Evolutionary conservation across 2,329 filamentous ascomycete genomes (phyloP).

Genomic region (Curvularia eragrostidis): DNA sequence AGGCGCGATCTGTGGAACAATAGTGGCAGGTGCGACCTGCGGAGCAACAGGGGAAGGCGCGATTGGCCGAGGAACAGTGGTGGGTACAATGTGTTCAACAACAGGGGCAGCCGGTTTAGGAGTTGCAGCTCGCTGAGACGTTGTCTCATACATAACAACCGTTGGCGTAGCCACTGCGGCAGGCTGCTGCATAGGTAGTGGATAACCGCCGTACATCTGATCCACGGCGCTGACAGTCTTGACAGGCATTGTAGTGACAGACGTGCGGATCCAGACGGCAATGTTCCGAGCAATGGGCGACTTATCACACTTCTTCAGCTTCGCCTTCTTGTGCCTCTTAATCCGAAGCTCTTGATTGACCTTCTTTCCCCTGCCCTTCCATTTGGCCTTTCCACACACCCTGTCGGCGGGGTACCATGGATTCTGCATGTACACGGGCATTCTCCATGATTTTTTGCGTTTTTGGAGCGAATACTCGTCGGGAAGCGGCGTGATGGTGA

Average conservation of each 20-base stretch:
- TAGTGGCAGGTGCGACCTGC: no score
- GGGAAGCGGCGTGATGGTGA: background rate
- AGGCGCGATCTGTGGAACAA: no score
- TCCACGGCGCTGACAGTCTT: background rate
- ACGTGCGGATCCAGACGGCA: background rate
- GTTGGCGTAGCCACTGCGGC: no score
- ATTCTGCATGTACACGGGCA: slow-evolving; percentile 22
- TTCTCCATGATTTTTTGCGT: slow-evolving; percentile 33
- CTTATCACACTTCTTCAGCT: slow-evolving; percentile 7
- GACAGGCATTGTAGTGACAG: background rate
- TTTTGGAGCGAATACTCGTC: slow-evolving; percentile 4
- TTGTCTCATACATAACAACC: no score
- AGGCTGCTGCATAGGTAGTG: no score
- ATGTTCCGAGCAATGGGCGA: background rate
- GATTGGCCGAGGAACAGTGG: no score
- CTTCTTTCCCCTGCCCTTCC: slow-evolving; percentile 29
- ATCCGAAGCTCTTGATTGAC: slow-evolving; percentile 22
- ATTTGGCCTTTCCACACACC: slow-evolving; percentile 31
- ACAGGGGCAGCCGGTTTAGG: no score
- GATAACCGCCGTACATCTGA: no score
- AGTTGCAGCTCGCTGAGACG: no score
- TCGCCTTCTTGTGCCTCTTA: slow-evolving; percentile 9
- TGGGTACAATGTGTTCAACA: no score
- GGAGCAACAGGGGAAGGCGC: no score
- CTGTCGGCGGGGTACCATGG: slow-evolving; percentile 14